Conservation (phyloP, 805 yeast species). For the Pichia cabralensis region DNA sequence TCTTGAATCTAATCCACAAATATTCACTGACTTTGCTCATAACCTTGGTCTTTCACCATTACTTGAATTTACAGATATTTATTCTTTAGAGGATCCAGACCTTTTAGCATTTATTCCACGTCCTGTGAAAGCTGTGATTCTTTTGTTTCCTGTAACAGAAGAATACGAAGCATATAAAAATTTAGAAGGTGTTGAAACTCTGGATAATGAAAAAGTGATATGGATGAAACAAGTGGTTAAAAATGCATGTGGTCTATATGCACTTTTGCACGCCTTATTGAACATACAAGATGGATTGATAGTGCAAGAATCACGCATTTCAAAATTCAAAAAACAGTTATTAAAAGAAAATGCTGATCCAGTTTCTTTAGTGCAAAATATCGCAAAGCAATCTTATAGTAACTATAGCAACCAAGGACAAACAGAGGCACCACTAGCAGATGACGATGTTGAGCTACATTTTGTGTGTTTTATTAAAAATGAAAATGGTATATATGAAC, state of each 20-base stretch:
- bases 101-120: constrained; percentile 70
- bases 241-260: constrained; percentile 92
- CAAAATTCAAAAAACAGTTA: constrained; percentile 17
- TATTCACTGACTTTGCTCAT: constrained; percentile 61
- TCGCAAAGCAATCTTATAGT: constrained; percentile 27
- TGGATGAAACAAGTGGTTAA: constrained; percentile 83
- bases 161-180: constrained; percentile 44
- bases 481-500: constrained; percentile 55
- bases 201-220: constrained; percentile 20
- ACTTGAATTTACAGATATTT: constrained; percentile 67
- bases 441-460: constrained; percentile 52
- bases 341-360: constrained; percentile 14
- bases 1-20: constrained; percentile 80
- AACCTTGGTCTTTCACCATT: constrained; percentile 56
- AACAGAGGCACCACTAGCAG: constrained; percentile 57
- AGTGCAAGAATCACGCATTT: constrained; percentile 26
- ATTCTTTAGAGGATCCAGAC: constrained; percentile 78
- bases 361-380: constrained; percentile 15
- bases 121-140: constrained; percentile 66
- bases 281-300: constrained; percentile 39
- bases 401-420: constrained; percentile 46
- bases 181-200: background rate
- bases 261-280: constrained; percentile 53
- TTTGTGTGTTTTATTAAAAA: constrained; percentile 62
- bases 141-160: constrained; percentile 72